Base-by-base conservation (phyloP, 192 early-diverging fungal species). In the Spinellus fusiger region DNA sequence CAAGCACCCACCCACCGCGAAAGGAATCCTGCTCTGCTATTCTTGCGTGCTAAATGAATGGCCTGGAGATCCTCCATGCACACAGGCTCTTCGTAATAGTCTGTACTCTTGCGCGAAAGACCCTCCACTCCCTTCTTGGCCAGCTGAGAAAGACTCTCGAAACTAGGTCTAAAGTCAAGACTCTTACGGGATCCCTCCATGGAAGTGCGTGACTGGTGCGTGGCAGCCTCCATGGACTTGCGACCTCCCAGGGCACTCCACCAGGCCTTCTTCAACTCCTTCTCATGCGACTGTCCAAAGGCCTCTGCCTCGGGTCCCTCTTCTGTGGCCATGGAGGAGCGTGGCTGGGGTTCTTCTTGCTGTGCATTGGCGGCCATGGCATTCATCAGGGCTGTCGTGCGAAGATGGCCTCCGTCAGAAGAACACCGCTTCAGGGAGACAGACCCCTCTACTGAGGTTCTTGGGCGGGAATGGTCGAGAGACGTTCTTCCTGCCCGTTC, bases 191-290 rank as follows among this genome's bases (percentile, higher is more conserved):
- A 26, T 16, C 23, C 28, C 16, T 61, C 58, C 13, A 56, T 16
- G 15, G 52, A 61, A 44, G 57, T 54, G 32, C 69, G 63, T 47
- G 23, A 34, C 23, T 55, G 48, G 38, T 59, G 34, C 18, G 49
- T 57, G 20, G 66, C 61, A 20, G 44, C 57, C 25, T 66, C 64
- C 25, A 66, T 38, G 7, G 64, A 57, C 34, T 71, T 66, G 16
- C 69, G 51, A 26, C 69, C 69, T 31, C 53, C 59, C 32, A 69
- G 58, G 4, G 55, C 57, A 22, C 48, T 49, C 65, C 66, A 68
- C 71, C 71, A 73, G n/a, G 66, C 26, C 33, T 73, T 73, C n/a
- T 73, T 73, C 25, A 61, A 55, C 26, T 73, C 65, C 26, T 52
- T 60, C 27, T 71, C 64, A 32, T 71, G 59, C 25, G 53, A 59